Percentiles rank a stretch among this genome's conserved stretches.
phyloP scores from a whole-genome alignment of 768 basidiomycete species.

The Podaxis sp. region DNA sequence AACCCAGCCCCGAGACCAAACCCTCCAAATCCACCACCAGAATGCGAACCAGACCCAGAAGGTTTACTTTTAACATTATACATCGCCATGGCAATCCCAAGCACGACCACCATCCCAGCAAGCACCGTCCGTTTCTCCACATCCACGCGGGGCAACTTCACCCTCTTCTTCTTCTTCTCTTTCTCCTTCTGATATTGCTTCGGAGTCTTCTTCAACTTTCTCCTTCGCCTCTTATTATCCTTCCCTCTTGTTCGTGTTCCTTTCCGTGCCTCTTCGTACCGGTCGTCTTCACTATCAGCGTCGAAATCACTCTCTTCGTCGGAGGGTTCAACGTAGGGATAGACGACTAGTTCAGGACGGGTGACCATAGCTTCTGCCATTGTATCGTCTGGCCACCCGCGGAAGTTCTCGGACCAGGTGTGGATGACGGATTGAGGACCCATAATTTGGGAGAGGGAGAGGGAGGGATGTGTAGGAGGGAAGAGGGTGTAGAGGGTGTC shows the following conservation, averaged over 20 bases:
- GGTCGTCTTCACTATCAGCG: conserved; percentile 16
- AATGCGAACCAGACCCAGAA: conserved; percentile 12
- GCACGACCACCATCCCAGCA: conserved; percentile 63
- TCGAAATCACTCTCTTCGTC: background rate
- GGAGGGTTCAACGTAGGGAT: conserved; percentile 33
- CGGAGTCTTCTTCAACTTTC: conserved; percentile 20
- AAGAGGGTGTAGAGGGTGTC: conserved; percentile 57
- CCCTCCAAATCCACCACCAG: conserved; percentile 16
- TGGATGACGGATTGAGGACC: conserved; percentile 75
- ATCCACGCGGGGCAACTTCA: background rate
- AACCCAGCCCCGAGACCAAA: background rate
- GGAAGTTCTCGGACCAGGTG: conserved; percentile 62
- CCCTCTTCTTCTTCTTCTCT: conserved; percentile 5
- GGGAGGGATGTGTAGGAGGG: conserved; percentile 57
- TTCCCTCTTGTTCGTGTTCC: conserved; percentile 5
- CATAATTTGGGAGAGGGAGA: conserved; percentile 60
- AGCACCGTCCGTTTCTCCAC: conserved; percentile 46
- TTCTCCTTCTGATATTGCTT: background rate
- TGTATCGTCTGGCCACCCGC: conserved; percentile 46
- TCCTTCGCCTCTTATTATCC: conserved; percentile 22
- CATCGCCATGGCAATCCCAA: conserved; percentile 69
- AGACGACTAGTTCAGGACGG: conserved; percentile 54
- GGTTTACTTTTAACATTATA: conserved; percentile 36
- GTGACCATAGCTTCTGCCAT: conserved; percentile 62
- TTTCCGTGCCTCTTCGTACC: conserved; percentile 6